A percentile compares a stretch with the other conserved stretches of the same genome.
phyloP scores from a whole-genome alignment of 305 asterid genomes.

The Caryopteris hybrid region DNA sequence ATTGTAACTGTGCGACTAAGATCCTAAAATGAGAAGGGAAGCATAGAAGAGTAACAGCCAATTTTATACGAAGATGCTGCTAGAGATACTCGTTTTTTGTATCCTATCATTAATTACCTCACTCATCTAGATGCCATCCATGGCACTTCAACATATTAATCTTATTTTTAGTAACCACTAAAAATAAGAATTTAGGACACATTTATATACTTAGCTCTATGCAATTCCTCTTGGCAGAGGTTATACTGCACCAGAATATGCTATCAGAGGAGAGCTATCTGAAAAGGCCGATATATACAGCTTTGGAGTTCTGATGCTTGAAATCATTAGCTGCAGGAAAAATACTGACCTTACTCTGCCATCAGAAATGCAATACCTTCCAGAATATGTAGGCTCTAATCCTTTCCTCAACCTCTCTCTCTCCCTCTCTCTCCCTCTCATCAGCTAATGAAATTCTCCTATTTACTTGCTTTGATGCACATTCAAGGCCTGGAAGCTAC shows the following conservation, averaged over 20 bases:
- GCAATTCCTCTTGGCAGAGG: slow-evolving; percentile 37
- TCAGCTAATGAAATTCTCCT: slow-evolving; percentile 1
- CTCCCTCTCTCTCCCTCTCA: slow-evolving; percentile 6
- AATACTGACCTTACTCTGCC: slow-evolving; percentile 63
- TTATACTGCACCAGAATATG: slow-evolving; percentile 80
- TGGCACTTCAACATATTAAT: too few relatives aligned
- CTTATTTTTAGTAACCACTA: neutral
- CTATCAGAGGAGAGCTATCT: slow-evolving; percentile 66
- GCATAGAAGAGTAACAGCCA: neutral
- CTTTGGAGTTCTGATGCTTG: slow-evolving; percentile 72
- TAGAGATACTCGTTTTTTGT: neutral
- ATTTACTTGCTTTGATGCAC: neutral
- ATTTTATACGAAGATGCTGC: neutral
- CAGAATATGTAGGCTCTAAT: slow-evolving; percentile 52
- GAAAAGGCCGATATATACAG: slow-evolving; percentile 83
- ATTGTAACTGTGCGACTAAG: neutral
- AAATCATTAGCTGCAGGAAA: slow-evolving; percentile 62
- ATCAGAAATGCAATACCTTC: slow-evolving; percentile 76
- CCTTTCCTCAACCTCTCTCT: neutral
- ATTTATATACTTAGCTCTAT: neutral
- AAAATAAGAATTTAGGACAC: neutral
- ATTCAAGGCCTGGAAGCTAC: slow-evolving; percentile 66
- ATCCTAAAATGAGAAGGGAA: neutral
- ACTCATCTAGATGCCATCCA: neutral
- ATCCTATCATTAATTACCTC: neutral